Base-by-base conservation (phyloP, 1,284 basidiomycete genomes). In the Taiwanofungus camphoratus region DNA sequence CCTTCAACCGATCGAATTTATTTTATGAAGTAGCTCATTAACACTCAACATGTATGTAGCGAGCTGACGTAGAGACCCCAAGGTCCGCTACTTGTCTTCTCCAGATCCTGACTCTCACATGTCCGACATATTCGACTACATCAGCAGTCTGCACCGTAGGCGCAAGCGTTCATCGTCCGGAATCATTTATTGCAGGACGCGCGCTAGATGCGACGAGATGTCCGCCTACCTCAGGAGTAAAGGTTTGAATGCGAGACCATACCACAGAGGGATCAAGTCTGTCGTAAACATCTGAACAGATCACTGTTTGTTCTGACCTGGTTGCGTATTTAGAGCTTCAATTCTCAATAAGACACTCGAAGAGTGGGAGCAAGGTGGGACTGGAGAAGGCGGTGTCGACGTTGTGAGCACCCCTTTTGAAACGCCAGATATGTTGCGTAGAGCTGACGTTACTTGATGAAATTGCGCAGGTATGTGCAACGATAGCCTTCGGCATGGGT, bases 401-500 rank as follows among this genome's bases (percentile, higher is more conserved):
- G 68, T 85, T 12, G 83, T 83, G 48, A 42, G 77, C 61, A 4
- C 21, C 9, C 4, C 26, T 3, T 34, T 32, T 13, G 39, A 13
- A n/a, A n/a, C 26, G 31, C 31, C 11, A 33, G 31, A 13, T 16
- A 12, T 33, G 20, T 26, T 36, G 16, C 18, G 26, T 3, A 7
- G 33, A 8, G 2, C 22, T 31, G 11, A 6, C 15, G 6, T 26
- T 3, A 13, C 19, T 6, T 24, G n/a, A 21, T n/a, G 21, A 13
- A 11, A 3, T 22, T 21, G 16, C 8, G 32, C 51, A 74, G 62
- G 71, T 76, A 19, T 76, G 77, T 15, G 77, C 78, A 1, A 80
- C 79, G 0, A 80, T 92, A 33, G 90, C 90, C 1, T 93, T 93
- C 55, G 90, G 91, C 1, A 84, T 92, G 70, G 90, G 91, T 1